Conservation (phyloP, 2,329 filamentous ascomycete species). For the Coleophoma cylindrospora region DNA sequence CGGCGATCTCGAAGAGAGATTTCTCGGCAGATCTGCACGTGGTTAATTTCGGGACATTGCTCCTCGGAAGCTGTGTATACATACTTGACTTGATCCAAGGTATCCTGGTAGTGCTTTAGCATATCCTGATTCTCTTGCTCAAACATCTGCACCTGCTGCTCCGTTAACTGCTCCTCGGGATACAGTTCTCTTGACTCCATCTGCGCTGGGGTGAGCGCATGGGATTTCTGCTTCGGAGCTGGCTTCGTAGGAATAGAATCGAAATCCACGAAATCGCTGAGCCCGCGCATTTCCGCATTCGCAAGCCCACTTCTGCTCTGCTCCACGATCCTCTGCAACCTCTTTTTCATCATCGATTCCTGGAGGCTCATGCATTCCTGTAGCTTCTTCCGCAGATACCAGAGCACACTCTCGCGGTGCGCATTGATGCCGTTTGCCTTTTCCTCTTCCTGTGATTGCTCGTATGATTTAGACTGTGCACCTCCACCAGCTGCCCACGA, state of each 20-base stretch:
- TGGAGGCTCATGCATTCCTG: conserved; percentile 75
- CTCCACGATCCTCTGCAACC: conserved; percentile 79
- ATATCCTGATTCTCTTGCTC: conserved; percentile 90
- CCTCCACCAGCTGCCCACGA: conserved; percentile 64
- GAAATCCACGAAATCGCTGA: conserved; percentile 21
- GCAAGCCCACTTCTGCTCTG: conserved; percentile 83
- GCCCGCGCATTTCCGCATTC: conserved; percentile 45
- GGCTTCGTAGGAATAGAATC: conserved; percentile 10
- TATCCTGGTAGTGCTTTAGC: conserved; percentile 89
- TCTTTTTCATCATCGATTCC: conserved; percentile 87
- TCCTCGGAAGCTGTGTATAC: conserved; percentile 24
- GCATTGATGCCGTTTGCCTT: conserved; percentile 59
- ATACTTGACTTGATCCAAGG: conserved; percentile 89
- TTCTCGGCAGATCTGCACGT: conserved; percentile 71
- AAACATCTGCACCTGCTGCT: conserved; percentile 89
- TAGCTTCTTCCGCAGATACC: conserved; percentile 71
- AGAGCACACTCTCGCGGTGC: conserved; percentile 78
- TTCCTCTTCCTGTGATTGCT: conserved; percentile 70
- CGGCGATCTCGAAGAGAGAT: conserved; percentile 86
- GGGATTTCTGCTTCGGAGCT: conserved; percentile 8
- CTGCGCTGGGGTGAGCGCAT: conserved; percentile 7
- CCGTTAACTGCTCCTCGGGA: conserved; percentile 49
- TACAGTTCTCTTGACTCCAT: conserved; percentile 18
- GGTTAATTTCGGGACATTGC: no score
- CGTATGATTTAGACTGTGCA: conserved; percentile 48